Evolutionary conservation across 2,329 filamentous ascomycete genomes (phyloP), one percentile per base, ranked within the genome.

Genomic region (Aschersonia sp.): DNA sequence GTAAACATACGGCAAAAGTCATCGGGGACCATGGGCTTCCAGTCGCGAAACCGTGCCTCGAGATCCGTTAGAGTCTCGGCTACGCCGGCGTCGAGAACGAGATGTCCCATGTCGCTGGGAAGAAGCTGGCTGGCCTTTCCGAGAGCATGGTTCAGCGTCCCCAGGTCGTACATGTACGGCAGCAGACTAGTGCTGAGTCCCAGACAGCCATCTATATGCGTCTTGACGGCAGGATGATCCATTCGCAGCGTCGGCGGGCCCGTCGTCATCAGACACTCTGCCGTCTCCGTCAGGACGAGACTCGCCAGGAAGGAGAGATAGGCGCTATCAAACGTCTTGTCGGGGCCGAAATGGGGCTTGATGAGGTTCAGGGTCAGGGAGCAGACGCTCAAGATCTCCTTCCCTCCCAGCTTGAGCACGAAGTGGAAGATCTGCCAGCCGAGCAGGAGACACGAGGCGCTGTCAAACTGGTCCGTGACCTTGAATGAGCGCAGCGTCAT

Each of bases 101-200:
- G 22, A 11, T 39, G 9, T 9, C 32, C 37, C 8, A 9, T 31
- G 10, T 5, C 32, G n/a, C 40, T 5, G 4, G 12, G 10, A 10
- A 32, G 2, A 4, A 30, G 30, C 22, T 6, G 40, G 32, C 45
- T 30, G 29, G 10, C 22, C 11, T 45, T 42, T 30, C 33, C 47
- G 12, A 54, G 51, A 39, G 52, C 52, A 31, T 52, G 50, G 45
- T 53, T 59, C 31, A 61, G 44, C 22, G 52, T 45, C 42, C 55
- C 56, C 6, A 60, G 37, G 8, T 60, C 55, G 46, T 60, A 54
- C 1, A 60, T 37, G 6, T 53, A 46, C n/a, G 56, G 56, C 5
- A 61, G 47, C 5, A 62, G 37, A 0, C 54, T 52, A 41, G 46
- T 49, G 35, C 52, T 57, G 1, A 61, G 42, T 1, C 59, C 59